Evolutionary conservation across 192 early-diverging fungal species (phyloP).

Genomic region (Spizellomyces punctatus): DNA sequence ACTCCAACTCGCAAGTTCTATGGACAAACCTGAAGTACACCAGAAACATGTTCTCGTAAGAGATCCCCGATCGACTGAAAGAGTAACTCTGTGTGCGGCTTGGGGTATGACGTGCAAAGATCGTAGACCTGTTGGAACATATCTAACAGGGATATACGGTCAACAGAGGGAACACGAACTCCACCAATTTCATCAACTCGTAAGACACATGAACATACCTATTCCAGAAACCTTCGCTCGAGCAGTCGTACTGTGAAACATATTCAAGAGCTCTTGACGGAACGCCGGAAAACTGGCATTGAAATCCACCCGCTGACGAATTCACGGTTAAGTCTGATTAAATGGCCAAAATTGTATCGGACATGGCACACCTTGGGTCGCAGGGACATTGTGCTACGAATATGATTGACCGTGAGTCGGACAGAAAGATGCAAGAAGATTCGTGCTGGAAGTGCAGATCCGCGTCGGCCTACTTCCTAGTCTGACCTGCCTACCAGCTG

Average conservation of each 20-base stretch:
- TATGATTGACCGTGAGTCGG: too few relatives aligned
- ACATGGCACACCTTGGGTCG: slow-evolving; percentile 8
- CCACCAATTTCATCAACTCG: background rate
- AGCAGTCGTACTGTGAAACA: slow-evolving; percentile 21
- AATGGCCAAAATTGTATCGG: background rate
- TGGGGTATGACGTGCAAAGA: slow-evolving; percentile 75
- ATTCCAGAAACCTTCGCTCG: slow-evolving; percentile 19
- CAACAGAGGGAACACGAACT: background rate
- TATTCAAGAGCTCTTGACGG: slow-evolving; percentile 16
- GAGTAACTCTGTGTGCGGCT: slow-evolving; percentile 66
- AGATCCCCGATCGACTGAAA: slow-evolving; percentile 71
- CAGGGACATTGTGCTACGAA: background rate
- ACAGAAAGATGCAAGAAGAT: too few relatives aligned
- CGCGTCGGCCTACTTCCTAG: too few relatives aligned
- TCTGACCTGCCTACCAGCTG: too few relatives aligned
- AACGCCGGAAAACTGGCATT: slow-evolving; percentile 14
- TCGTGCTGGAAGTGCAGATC: too few relatives aligned
- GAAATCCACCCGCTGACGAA: slow-evolving; percentile 23
- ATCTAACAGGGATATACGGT: slow-evolving; percentile 61
- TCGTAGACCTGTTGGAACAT: slow-evolving; percentile 84
- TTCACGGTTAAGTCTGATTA: background rate
- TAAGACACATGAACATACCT: slow-evolving; percentile 1
- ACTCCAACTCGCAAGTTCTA: background rate
- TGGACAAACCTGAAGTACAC: slow-evolving; percentile 52
- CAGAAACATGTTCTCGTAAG: slow-evolving; percentile 58